Evolutionary conservation across 495 filamentous ascomycete genomes (phyloP).

Genomic region (Astrothelium macrocarpum): DNA sequence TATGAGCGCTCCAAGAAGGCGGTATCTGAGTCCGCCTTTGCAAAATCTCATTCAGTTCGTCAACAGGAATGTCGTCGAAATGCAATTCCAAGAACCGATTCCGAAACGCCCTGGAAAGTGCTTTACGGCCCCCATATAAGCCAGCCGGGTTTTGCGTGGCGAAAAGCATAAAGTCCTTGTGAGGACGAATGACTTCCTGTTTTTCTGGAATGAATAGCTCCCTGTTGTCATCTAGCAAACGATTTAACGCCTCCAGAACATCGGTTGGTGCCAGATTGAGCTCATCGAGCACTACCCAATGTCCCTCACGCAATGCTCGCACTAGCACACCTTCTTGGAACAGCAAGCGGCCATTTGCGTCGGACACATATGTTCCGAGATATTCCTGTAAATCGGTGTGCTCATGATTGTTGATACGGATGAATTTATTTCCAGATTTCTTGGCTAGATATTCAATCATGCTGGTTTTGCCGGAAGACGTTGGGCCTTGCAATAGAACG

Average conservation of each 20-base stretch:
- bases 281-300: conserved; percentile 98
- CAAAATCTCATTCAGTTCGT: conserved; percentile 87
- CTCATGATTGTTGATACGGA: conserved; percentile 98
- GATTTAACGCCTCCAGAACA: conserved; percentile 89
- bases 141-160: conserved; percentile 98
- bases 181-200: conserved; percentile 82
- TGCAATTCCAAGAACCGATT: conserved; percentile 96
- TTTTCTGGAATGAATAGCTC: conserved; percentile 96
- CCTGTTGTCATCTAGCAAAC: conserved; percentile 92
- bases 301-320: conserved; percentile 79
- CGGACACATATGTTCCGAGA: conserved; percentile 85
- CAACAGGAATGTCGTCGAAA: conserved; percentile 95
- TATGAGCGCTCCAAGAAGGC: conserved; percentile 78
- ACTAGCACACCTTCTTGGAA: conserved; percentile 96
- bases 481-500: conserved; percentile 93
- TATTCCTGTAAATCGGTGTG: conserved; percentile 98
- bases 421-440: conserved; percentile 89
- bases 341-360: conserved; percentile 65
- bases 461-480: conserved; percentile 93
- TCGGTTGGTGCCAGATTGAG: conserved; percentile 94
- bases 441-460: conserved; percentile 98
- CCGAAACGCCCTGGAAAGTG: conserved; percentile 84
- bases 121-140: conserved; percentile 88
- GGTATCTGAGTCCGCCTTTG: conserved; percentile 80
- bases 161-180: conserved; percentile 94